Base-by-base conservation (phyloP, 768 basidiomycete genomes). In the Candolleomyces efflorescens region DNA sequence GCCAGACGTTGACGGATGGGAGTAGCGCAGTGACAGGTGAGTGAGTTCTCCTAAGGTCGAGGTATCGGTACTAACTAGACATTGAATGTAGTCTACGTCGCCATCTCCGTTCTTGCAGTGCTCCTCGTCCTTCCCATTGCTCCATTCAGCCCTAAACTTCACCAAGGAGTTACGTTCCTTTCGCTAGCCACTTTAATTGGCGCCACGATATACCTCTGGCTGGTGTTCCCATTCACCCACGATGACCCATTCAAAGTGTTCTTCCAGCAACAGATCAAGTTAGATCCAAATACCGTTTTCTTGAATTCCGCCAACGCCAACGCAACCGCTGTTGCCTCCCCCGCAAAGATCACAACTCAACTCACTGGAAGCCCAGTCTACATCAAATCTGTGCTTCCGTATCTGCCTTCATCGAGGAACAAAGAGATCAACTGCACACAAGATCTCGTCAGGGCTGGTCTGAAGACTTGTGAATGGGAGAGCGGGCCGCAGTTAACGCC, bases 1-100 rank as follows among this genome's bases (percentile, higher is more conserved):
- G 74, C 22, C 86, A 90, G 67, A 86, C 85, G 0, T 67, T 88
- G 5, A 74, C 75, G 0, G 89, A 91, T 61, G 89, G 89, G 13
- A 83, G 78, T 32, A 74, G 73, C 55, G 73, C 83, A 2, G 60
- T 65, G 15, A 61, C 66, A 17, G 79, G 86, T 87, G 63, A 70
- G 41, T 43, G 80, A 74, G 22, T 56, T 39, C 39, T 39, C n/a
- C 59, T 24, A 12, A 39, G 36, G 56, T 53, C 48, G 18, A 13
- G 24, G 32, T 32, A 32, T 32, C 11, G 32, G 11, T 11, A 32
- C 32, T 32, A 32, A 36, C 39, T 47, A 11, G 18, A 26, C n/a
- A 24, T 32, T 58, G 41, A 52, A 13, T 43, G 51, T 60, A 87
- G 86, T 86, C 1, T 89, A 88, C 62, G 65, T 68, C 1, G 61